phyloP scores from a whole-genome alignment of 2,329 filamentous ascomycete species.

The Mycogone perniciosa region DNA sequence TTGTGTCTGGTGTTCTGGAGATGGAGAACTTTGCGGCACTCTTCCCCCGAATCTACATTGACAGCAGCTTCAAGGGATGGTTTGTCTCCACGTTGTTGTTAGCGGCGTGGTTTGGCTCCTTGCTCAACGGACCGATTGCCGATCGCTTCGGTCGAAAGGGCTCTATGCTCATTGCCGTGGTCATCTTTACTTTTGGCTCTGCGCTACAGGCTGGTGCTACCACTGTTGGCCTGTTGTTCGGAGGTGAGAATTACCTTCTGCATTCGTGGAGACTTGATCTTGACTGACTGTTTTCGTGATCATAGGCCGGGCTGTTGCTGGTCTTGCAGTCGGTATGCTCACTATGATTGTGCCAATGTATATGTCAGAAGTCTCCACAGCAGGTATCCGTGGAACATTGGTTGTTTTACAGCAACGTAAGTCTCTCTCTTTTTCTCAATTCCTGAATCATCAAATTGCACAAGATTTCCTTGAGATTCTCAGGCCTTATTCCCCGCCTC shows the following conservation, averaged over 20 bases:
- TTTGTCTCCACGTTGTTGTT: conserved; percentile 45
- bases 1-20: conserved; percentile 39
- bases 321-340: conserved; percentile 36
- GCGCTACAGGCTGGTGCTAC: conserved; percentile 37
- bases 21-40: conserved; percentile 37
- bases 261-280: neutral
- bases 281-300: neutral
- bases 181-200: conserved; percentile 36
- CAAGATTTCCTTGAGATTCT: too few species aligned
- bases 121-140: conserved; percentile 35
- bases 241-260: conserved; percentile 19
- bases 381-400: conserved; percentile 42
- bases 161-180: conserved; percentile 29
- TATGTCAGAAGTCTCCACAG: conserved; percentile 43
- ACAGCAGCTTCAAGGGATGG: conserved; percentile 45
- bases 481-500: too few species aligned
- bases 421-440: conserved; percentile 5
- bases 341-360: conserved; percentile 37
- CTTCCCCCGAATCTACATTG: conserved; percentile 31
- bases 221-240: conserved; percentile 35
- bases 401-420: conserved; percentile 36
- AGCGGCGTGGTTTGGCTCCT: conserved; percentile 43
- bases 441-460: neutral
- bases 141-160: conserved; percentile 29
- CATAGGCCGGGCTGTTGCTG: conserved; percentile 37